These are phyloP conservation scores for Clarireedia hainanense DNA, from an alignment of 2,329 filamentous ascomycete species.

Conservation along the genomic window DNA sequence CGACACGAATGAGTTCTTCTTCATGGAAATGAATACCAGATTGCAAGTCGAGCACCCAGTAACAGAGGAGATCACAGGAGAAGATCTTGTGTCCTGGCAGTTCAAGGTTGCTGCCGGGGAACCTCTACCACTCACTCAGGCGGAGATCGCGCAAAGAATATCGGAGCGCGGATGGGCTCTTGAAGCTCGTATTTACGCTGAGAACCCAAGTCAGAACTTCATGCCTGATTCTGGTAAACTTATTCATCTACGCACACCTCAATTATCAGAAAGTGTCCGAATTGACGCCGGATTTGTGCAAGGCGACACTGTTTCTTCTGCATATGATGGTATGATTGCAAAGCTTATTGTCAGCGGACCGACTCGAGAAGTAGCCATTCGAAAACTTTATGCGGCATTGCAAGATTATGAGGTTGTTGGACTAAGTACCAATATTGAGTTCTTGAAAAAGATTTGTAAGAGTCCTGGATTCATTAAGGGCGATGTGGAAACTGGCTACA, in stretches of 20 bases:
- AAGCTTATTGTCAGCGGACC: conserved; percentile 88
- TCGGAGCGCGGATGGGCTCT: conserved; percentile 74
- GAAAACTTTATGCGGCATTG: conserved; percentile 72
- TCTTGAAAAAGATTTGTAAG: conserved; percentile 79
- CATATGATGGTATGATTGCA: conserved; percentile 98
- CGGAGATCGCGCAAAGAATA: conserved; percentile 62
- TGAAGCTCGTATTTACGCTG: conserved; percentile 93
- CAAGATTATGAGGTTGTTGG: conserved; percentile 90
- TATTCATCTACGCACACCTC: conserved; percentile 71
- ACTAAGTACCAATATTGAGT: conserved; percentile 92
- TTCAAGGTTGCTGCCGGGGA: conserved; percentile 73
- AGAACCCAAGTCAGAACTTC: conserved; percentile 87
- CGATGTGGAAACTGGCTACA: conserved; percentile 92
- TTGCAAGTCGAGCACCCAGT: conserved; percentile 97
- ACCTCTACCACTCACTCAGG: conserved; percentile 57
- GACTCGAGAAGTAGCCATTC: conserved; percentile 71
- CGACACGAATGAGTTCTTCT: conserved; percentile 71
- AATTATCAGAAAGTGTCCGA: conserved; percentile 62
- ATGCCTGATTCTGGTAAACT: conserved; percentile 88
- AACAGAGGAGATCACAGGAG: conserved; percentile 69
- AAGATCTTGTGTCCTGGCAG: conserved; percentile 90
- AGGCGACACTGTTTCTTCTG: conserved; percentile 85
- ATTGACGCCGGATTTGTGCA: conserved; percentile 91
- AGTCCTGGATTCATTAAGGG: conserved; percentile 77
- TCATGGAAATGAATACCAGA: conserved; percentile 78